Evolutionary conservation across 2,329 filamentous ascomycete genomes (phyloP).

Genomic region (Cordyceps tenuipes): DNA sequence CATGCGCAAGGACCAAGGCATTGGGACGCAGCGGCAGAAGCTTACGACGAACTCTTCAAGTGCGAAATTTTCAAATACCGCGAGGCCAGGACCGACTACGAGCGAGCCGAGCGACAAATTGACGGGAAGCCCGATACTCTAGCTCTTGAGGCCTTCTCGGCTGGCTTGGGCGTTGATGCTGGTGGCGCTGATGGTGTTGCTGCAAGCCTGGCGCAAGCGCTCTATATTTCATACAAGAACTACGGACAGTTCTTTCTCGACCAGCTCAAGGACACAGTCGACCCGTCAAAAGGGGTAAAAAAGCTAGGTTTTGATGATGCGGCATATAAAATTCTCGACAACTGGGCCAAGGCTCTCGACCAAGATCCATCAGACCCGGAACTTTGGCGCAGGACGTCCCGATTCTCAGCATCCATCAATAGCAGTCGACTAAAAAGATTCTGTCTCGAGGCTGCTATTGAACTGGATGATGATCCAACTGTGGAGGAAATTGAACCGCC

Average conservation of each 20-base stretch:
- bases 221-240: conserved; percentile 94
- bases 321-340: conserved; percentile 41
- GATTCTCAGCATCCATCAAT: conserved; percentile 49
- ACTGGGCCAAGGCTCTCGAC: conserved; percentile 52
- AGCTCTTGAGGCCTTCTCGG: conserved; percentile 38
- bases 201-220: conserved; percentile 76
- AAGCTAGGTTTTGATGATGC: conserved; percentile 23
- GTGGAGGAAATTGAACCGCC: conserved; percentile 54
- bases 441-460: conserved; percentile 57
- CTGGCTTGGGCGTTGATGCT: conserved; percentile 46
- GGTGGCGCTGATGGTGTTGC: conserved; percentile 64
- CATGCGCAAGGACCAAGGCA: conserved; percentile 77
- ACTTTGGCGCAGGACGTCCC: conserved; percentile 52
- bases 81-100: conserved; percentile 78
- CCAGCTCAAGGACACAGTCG: conserved; percentile 25
- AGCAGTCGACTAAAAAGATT: conserved; percentile 51
- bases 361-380: conserved; percentile 61
- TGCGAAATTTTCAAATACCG: conserved; percentile 93
- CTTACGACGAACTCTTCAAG: conserved; percentile 76
- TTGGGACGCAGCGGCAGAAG: conserved; percentile 67
- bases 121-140: conserved; percentile 35
- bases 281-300: conserved; percentile 42
- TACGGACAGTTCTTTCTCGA: conserved; percentile 90
- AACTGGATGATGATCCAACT: conserved; percentile 58
- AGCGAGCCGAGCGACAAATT: conserved; percentile 54